A percentile compares a stretch with the other conserved stretches of the same genome.
Conservation (phyloP, 2,329 filamentous ascomycete genomes). For the Calycina herbarum region DNA sequence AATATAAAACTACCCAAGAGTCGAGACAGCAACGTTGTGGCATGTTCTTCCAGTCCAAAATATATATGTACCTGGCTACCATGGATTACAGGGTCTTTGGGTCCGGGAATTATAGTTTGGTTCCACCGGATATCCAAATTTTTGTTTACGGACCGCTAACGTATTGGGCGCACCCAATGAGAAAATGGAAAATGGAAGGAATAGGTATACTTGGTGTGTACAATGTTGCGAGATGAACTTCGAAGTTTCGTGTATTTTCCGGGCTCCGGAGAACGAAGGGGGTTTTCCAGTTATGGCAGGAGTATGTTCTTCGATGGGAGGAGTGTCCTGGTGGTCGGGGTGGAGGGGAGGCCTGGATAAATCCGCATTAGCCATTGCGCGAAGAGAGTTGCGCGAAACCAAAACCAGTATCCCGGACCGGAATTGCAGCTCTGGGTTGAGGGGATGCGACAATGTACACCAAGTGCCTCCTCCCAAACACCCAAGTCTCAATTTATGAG, state of each 20-base stretch:
- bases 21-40: background rate
- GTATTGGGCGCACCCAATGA: slow-evolving; percentile 2
- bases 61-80: background rate
- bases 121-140: background rate
- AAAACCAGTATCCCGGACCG: background rate
- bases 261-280: background rate
- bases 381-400: background rate
- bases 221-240: background rate
- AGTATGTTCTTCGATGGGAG: background rate
- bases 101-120: background rate
- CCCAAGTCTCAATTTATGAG: background rate
- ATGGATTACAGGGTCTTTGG: background rate
- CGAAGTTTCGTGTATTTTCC: background rate
- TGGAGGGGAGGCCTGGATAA: background rate
- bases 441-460: background rate
- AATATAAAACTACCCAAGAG: no score
- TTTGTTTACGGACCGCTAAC: background rate
- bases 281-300: background rate
- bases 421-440: background rate
- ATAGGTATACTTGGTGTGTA: background rate
- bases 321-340: background rate
- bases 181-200: background rate
- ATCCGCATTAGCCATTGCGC: background rate
- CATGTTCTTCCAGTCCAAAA: background rate
- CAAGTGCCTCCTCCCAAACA: background rate